Percentiles rank a stretch among this genome's conserved stretches.
Evolutionary conservation across 2,329 filamentous ascomycete species (phyloP).

Genomic region (Botrytis medusae): DNA sequence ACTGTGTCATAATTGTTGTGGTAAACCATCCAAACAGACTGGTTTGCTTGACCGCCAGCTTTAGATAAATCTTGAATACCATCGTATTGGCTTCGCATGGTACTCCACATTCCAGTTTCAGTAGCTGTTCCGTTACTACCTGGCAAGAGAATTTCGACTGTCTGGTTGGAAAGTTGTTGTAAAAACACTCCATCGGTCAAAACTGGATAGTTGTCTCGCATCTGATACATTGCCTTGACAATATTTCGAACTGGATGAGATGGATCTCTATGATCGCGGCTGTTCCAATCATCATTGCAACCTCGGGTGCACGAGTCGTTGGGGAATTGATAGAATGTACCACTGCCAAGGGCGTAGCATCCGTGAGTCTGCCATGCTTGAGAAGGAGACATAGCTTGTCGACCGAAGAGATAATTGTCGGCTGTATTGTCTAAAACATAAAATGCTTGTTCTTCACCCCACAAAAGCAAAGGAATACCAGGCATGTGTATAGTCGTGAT

Average conservation of each 20-base stretch:
- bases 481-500: constrained; percentile 60
- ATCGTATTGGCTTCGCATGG: constrained; percentile 51
- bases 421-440: constrained; percentile 65
- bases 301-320: constrained; percentile 53
- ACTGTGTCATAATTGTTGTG: constrained; percentile 50
- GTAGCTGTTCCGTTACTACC: constrained; percentile 54
- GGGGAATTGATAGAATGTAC: constrained; percentile 59
- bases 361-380: constrained; percentile 65
- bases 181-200: constrained; percentile 60
- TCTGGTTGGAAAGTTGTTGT: constrained; percentile 57
- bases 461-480: constrained; percentile 59
- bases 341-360: constrained; percentile 57
- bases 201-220: constrained; percentile 55
- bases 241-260: constrained; percentile 60
- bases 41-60: constrained; percentile 45
- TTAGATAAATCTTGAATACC: constrained; percentile 53
- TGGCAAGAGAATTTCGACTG: constrained; percentile 49
- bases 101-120: constrained; percentile 61
- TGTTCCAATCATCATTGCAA: constrained; percentile 57
- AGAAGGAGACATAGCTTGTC: constrained; percentile 60
- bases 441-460: constrained; percentile 66
- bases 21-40: constrained; percentile 51
- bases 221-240: constrained; percentile 60
- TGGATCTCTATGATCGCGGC: constrained; percentile 62
- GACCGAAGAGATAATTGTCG: constrained; percentile 63